These are phyloP conservation scores for Tricholoma bakamatsutake DNA, from an alignment of 768 basidiomycete genomes.

Conservation along the genomic window DNA sequence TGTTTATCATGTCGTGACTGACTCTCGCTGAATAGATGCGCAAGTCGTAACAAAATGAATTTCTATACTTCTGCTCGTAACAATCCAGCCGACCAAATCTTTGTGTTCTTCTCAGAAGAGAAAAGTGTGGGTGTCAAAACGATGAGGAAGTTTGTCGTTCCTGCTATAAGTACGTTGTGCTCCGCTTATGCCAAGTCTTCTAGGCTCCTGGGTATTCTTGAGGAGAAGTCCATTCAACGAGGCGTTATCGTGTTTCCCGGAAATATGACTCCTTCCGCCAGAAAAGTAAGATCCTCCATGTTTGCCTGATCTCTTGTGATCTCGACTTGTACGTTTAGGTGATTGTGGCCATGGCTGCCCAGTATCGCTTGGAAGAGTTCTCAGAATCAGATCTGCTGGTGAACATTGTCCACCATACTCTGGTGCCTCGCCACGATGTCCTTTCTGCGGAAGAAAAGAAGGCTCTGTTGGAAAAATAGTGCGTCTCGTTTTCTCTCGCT, in stretches of 20 bases:
- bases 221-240: conserved; percentile 83
- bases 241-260: conserved; percentile 96
- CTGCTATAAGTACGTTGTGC: conserved; percentile 1
- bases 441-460: conserved; percentile 84
- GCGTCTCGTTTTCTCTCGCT: conserved; percentile 31
- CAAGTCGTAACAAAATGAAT: conserved; percentile 81
- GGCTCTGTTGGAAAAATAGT: conserved; percentile 88
- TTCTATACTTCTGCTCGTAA: conserved; percentile 78
- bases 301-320: conserved; percentile 8
- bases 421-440: conserved; percentile 92
- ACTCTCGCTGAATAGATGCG: conserved; percentile 5
- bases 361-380: conserved; percentile 92
- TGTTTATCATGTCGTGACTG: conserved; percentile 15
- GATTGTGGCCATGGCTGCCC: conserved; percentile 81
- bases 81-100: conserved; percentile 76
- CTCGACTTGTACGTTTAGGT: conserved; percentile 46
- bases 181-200: conserved; percentile 1
- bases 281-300: conserved; percentile 57
- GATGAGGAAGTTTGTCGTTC: conserved; percentile 81
- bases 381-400: conserved; percentile 94
- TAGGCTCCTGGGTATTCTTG: conserved; percentile 85
- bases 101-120: conserved; percentile 95
- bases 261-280: conserved; percentile 94
- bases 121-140: conserved; percentile 94
- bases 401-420: conserved; percentile 93